Base-by-base conservation (phyloP, 495 filamentous ascomycete species). In the Beverwykella pulmonaria region DNA sequence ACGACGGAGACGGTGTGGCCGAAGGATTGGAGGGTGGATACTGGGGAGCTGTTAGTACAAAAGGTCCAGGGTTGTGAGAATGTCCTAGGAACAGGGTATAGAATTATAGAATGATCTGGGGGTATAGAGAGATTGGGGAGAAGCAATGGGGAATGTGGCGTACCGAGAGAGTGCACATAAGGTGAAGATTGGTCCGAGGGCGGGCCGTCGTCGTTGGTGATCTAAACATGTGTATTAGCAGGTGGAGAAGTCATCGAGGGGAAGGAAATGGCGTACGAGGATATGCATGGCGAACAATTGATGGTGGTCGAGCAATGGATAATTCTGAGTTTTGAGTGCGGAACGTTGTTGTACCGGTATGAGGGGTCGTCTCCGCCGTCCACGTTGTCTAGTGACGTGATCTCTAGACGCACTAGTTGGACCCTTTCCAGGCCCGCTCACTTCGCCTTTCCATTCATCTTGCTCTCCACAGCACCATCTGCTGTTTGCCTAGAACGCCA, bases 171-270 rank as follows among this genome's bases (percentile, higher is more conserved):
- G 79, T 95, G 92, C 65, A 97, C 84, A 72, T 98, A 98, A 3
- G 94, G 94, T 1, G 92, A 96, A 32, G 92, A 93, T 74, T 92
- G 85, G 55, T 89, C 85, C 30, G 90, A 95, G 68, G 94, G 94
- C 44, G 94, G 94, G 20, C 94, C 94, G 81, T 98, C 94, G 79
- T 98, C 94, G 82, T 98, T 98, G 25, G 85, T 85, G 26, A 93
- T 82, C 89, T 92, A 60, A 50, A 26, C 1, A 32, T 61, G 15
- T 2, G 14, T 56, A 48, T 15, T 49, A 41, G 46, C 14, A n/a
- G 12, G 41, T n/a, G 12, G 41, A 53, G 30, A 41, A 32, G 22
- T 6, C 9, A 56, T 59, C 7, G 23, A 39, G 34, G 25, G 32
- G 4, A 1, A 2, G 19, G 9, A 6, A 2, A 22, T 8, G 19